Conservation (phyloP, 768 basidiomycete species). For the Hygrophoropsis aurantiaca region DNA sequence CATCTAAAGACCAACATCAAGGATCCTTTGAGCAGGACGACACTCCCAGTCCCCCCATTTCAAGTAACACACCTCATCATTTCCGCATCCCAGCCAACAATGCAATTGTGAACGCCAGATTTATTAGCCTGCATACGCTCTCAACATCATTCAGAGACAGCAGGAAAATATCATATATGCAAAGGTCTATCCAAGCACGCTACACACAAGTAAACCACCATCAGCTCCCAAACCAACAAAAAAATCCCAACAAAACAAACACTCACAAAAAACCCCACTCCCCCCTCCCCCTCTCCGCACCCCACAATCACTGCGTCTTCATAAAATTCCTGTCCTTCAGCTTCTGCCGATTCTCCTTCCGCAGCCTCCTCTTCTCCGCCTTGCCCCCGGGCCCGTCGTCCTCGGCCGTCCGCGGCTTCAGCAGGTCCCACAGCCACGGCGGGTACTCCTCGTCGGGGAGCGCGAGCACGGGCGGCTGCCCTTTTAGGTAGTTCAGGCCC, state of each 20-base stretch:
- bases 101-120: no score
- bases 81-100: no score
- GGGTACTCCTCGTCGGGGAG: constrained; percentile 84
- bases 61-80: no score
- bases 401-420: constrained; percentile 56
- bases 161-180: no score
- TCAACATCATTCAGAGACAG: no score
- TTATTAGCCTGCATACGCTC: no score
- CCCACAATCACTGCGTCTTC: constrained; percentile 61
- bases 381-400: constrained; percentile 78
- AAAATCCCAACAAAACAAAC: no score
- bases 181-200: no score
- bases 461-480: constrained; percentile 74
- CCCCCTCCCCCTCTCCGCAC: not conserved
- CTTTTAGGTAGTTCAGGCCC: constrained; percentile 84
- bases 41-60: no score
- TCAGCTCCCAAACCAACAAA: no score
- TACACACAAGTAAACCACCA: not conserved
- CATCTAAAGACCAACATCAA: no score
- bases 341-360: constrained; percentile 60
- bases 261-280: not conserved
- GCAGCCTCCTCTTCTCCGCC: constrained; percentile 53
- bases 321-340: constrained; percentile 87
- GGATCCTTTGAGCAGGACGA: no score
- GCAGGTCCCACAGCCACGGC: constrained; percentile 82